phyloP scores from a whole-genome alignment of 2,329 filamentous ascomycete genomes.

The Annulohypoxylon truncatum region DNA sequence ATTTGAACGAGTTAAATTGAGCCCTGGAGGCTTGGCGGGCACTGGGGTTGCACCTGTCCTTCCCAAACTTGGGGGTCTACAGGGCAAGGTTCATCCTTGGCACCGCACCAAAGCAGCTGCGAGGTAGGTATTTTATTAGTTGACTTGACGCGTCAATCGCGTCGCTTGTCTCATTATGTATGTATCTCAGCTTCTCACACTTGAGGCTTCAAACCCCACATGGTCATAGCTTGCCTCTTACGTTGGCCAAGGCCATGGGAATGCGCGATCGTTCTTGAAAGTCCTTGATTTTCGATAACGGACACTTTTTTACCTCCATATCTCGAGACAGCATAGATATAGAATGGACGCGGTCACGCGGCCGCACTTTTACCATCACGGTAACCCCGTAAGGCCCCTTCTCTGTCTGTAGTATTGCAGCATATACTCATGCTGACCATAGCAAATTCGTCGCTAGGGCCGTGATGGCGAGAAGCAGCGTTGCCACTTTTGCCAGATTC shows the following conservation, averaged over 20 bases:
- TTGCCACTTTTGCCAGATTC: slow-evolving; percentile 74
- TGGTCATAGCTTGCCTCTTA: background rate
- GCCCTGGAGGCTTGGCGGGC: too few relatives aligned
- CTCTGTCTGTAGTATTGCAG: background rate
- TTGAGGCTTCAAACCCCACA: background rate
- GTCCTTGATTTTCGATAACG: slow-evolving; percentile 23
- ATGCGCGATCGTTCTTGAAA: background rate
- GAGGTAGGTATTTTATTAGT: background rate
- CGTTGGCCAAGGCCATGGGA: slow-evolving; percentile 26
- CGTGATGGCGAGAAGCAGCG: slow-evolving; percentile 53
- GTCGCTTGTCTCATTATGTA: background rate
- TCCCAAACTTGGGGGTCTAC: too few relatives aligned
- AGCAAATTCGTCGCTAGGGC: background rate
- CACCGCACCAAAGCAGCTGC: background rate
- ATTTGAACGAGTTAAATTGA: too few relatives aligned
- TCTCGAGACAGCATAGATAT: background rate
- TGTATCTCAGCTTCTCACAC: background rate
- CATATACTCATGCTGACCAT: slow-evolving; percentile 9
- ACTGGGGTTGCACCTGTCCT: too few relatives aligned
- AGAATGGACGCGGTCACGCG: slow-evolving; percentile 61
- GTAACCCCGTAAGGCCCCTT: slow-evolving; percentile 50
- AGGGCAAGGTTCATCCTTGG: too few relatives aligned
- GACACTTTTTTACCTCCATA: background rate
- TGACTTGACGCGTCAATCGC: slow-evolving; percentile 1
- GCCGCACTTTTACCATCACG: slow-evolving; percentile 64